Evolutionary conservation across 1,284 basidiomycete species (phyloP).

Genomic region (Tremellales sp.): DNA sequence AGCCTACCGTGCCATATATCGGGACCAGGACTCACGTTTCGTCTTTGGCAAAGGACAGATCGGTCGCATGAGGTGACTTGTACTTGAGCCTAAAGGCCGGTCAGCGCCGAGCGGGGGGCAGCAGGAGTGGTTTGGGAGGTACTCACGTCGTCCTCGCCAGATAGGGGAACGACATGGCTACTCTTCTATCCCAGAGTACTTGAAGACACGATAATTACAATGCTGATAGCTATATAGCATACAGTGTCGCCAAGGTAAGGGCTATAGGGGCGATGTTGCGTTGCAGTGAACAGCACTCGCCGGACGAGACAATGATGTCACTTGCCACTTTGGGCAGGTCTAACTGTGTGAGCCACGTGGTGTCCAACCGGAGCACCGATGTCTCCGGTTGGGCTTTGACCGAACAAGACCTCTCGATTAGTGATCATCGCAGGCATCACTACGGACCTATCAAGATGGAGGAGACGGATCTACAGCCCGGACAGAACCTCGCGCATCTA

Average conservation of each 20-base stretch:
- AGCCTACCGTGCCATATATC: neutral
- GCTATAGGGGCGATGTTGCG: no score
- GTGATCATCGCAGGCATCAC: no score
- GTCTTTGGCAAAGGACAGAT: constrained; percentile 48
- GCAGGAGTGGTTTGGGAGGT: neutral
- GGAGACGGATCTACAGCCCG: constrained; percentile 28
- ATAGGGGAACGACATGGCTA: constrained; percentile 42
- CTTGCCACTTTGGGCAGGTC: no score
- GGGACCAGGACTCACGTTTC: constrained; percentile 40
- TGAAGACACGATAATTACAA: neutral
- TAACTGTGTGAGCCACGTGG: no score
- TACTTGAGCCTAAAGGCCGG: constrained; percentile 38
- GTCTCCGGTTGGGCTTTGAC: no score
- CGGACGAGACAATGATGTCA: no score
- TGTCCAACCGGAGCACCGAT: no score
- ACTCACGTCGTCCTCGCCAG: constrained; percentile 45
- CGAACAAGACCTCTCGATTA: no score
- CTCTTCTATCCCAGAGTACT: neutral
- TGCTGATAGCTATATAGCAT: neutral
- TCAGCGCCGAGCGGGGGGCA: neutral
- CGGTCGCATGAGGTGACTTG: constrained; percentile 48
- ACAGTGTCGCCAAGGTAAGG: neutral
- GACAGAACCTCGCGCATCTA: constrained; percentile 56
- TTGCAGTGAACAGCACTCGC: no score
- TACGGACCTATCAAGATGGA: constrained; percentile 2